Percentiles rank a stretch among this genome's conserved stretches.
These are phyloP conservation scores for Pichia sp. DNA, from an alignment of 1,139 yeast species.

Conservation along the genomic window DNA sequence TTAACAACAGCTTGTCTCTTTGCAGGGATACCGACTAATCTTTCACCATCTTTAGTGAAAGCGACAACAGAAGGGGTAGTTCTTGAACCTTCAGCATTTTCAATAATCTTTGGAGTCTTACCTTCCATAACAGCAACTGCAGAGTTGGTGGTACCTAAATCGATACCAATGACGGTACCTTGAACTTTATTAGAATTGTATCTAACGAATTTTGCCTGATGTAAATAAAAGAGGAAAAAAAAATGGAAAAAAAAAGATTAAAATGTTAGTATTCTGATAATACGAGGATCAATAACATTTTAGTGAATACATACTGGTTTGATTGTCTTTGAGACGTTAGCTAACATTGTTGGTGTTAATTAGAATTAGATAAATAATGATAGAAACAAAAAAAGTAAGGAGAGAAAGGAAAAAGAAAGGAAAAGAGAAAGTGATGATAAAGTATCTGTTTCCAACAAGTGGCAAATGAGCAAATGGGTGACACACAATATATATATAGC, in stretches of 20 bases:
- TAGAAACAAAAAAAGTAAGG: background rate
- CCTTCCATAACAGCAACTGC: slow-evolving; percentile 99
- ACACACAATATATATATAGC: background rate
- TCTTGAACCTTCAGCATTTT: slow-evolving; percentile 98
- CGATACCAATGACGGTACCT: slow-evolving; percentile 94
- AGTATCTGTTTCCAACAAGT: too few relatives aligned
- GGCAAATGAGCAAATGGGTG: background rate
- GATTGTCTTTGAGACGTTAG: slow-evolving; percentile 29
- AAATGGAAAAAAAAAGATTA: slow-evolving; percentile 7
- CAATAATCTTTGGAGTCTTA: slow-evolving; percentile 90
- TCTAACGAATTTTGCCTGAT: slow-evolving; percentile 33
- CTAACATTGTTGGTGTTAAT: slow-evolving; percentile 20
- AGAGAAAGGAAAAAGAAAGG: background rate
- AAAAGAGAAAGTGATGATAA: too few relatives aligned
- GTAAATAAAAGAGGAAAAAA: slow-evolving; percentile 10
- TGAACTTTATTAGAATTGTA: slow-evolving; percentile 46
- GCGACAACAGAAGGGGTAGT: slow-evolving; percentile 99
- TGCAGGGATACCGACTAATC: slow-evolving; percentile 97
- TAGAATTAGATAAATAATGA: background rate
- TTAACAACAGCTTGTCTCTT: slow-evolving; percentile 98
- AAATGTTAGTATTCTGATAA: slow-evolving; percentile 12
- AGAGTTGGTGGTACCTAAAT: slow-evolving; percentile 98
- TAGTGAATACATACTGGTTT: slow-evolving; percentile 25
- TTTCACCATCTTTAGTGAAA: slow-evolving; percentile 92
- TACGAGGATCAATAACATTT: too few relatives aligned